These are phyloP conservation scores for Diospyros lotus DNA, from an alignment of 148 eudicot species.

Conservation along the genomic window DNA sequence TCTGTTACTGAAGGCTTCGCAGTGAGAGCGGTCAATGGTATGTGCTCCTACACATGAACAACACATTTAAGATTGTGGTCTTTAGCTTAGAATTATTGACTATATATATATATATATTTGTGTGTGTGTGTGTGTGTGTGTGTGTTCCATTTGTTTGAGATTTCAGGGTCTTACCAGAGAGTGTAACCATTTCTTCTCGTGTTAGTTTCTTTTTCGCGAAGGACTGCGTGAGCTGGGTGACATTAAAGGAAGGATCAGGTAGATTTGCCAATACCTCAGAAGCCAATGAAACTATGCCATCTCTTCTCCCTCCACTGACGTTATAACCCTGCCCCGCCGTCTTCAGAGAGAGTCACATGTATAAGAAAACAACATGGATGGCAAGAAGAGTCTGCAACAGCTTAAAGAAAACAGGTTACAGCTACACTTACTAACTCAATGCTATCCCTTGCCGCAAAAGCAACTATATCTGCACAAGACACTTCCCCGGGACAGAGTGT, in stretches of 20 bases:
- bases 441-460: slow-evolving; percentile 83
- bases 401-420: neutral
- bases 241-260: slow-evolving; percentile 43
- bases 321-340: slow-evolving; percentile 71
- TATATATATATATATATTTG: too few relatives aligned
- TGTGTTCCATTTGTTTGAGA: slow-evolving; percentile 13
- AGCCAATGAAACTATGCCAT: slow-evolving; percentile 55
- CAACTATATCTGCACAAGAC: slow-evolving; percentile 87
- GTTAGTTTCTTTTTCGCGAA: slow-evolving; percentile 64
- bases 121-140: too few relatives aligned
- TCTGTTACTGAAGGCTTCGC: slow-evolving; percentile 54
- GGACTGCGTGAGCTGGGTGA: slow-evolving; percentile 50
- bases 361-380: too few relatives aligned
- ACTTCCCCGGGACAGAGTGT: slow-evolving; percentile 50
- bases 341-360: slow-evolving; percentile 21
- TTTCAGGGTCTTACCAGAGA: slow-evolving; percentile 46
- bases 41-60: slow-evolving; percentile 61
- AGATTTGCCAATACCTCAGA: slow-evolving; percentile 40
- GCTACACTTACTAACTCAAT: slow-evolving; percentile 47
- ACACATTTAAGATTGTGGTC: neutral
- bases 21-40: slow-evolving; percentile 78
- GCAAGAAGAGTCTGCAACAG: too few relatives aligned
- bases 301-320: slow-evolving; percentile 77
- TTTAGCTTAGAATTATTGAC: too few relatives aligned
- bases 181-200: slow-evolving; percentile 89